A percentile compares a stretch with the other conserved stretches of the same genome.
Evolutionary conservation across 108 stramenopile genomes (phyloP).

Genomic region (Conticribra weissflogii): DNA sequence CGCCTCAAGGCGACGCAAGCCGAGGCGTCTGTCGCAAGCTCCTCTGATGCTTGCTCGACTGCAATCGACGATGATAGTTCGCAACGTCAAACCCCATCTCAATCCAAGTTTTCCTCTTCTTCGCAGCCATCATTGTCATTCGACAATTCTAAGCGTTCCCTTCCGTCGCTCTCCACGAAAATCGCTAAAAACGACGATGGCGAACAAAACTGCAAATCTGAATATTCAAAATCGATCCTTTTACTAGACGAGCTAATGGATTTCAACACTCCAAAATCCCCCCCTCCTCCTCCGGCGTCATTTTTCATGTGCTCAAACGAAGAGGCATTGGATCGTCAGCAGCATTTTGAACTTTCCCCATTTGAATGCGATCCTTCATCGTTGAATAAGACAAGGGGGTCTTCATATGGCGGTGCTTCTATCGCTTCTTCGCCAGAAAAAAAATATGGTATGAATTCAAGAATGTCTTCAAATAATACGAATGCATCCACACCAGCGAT

Average conservation of each 20-base stretch:
- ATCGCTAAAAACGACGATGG: too few species aligned
- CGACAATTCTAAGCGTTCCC: not conserved
- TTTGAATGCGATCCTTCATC: conserved; percentile 35
- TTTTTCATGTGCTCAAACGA: conserved; percentile 44
- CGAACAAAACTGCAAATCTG: not conserved
- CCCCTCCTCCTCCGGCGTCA: conserved; percentile 13
- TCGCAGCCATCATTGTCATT: too few species aligned
- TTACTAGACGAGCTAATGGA: conserved; percentile 19
- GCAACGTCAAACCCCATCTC: not conserved
- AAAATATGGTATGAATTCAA: too few species aligned
- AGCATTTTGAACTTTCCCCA: conserved; percentile 42
- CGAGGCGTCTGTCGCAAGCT: not conserved
- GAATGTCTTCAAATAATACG: too few species aligned
- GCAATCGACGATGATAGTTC: not conserved
- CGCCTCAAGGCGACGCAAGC: conserved; percentile 13
- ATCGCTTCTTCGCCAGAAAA: too few species aligned
- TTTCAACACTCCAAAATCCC: not conserved
- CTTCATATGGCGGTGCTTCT: not conserved
- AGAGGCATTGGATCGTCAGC: conserved; percentile 47
- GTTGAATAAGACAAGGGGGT: not conserved
- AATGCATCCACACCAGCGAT: not conserved
- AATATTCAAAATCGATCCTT: conserved; percentile 11
- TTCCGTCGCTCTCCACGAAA: too few species aligned
- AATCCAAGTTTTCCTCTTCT: too few species aligned
- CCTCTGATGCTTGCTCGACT: conserved; percentile 4